Evolutionary conservation across 1,284 basidiomycete genomes (phyloP).

Genomic region (Ganoderma meredithae): DNA sequence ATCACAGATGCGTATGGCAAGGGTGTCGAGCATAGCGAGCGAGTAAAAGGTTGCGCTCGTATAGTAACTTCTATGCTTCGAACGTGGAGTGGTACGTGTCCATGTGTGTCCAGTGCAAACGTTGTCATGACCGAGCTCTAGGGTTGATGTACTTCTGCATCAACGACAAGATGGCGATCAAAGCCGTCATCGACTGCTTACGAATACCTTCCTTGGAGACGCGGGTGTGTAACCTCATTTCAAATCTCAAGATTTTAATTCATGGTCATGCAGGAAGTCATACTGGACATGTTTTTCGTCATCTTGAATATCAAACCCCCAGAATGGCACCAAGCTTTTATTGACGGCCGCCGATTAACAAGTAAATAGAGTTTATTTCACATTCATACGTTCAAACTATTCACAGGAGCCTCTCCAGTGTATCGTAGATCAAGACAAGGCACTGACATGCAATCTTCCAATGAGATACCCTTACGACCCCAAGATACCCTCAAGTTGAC

Average conservation of each 20-base stretch:
- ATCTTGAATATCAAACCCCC: constrained; percentile 91
- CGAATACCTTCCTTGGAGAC: constrained; percentile 89
- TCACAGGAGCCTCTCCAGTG: constrained; percentile 53
- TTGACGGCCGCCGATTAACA: constrained; percentile 86
- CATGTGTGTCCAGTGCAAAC: background rate
- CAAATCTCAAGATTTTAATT: background rate
- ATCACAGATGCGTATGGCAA: constrained; percentile 93
- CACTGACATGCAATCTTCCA: constrained; percentile 42
- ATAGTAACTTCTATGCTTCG: constrained; percentile 87
- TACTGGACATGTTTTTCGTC: constrained; percentile 94
- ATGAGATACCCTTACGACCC: constrained; percentile 51
- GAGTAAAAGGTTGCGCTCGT: constrained; percentile 79
- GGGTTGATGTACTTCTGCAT: constrained; percentile 96
- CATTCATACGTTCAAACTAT: background rate
- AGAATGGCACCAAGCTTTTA: constrained; percentile 90
- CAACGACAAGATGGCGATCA: constrained; percentile 87
- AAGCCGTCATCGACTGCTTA: constrained; percentile 85
- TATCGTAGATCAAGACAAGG: constrained; percentile 65
- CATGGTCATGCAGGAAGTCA: constrained; percentile 70
- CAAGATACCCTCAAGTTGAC: constrained; percentile 81
- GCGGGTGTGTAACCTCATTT: constrained; percentile 59
- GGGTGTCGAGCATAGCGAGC: constrained; percentile 77
- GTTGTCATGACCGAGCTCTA: constrained; percentile 38
- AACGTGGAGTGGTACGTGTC: constrained; percentile 90
- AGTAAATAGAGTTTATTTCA: constrained; percentile 55